Evolutionary conservation across 225 moss, liverwort and hornwort species (phyloP), one percentile per base, ranked within the genome.

Genomic region (Pleurozium schreberi): DNA sequence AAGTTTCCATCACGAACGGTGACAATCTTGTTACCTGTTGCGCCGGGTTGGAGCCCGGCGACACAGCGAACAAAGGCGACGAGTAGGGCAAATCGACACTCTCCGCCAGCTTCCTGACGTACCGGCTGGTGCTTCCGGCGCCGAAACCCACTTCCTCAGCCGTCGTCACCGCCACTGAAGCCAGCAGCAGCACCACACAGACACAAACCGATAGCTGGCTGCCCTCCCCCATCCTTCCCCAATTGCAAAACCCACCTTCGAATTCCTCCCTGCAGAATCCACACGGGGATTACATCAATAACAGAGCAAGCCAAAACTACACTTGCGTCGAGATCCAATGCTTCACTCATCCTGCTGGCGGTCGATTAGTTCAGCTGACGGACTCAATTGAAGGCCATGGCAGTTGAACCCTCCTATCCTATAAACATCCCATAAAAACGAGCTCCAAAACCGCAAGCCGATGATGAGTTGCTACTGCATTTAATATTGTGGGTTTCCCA

Each of bases 111-210:
- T 92, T 89, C 50, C 98, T 93, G 89, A 93, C 58, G 85, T 87
- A 99, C 10, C 86, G 93, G 84, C 97, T 96, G 52, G 97, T 97
- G 74, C 77, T 91, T 8, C 98, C 97, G 17, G 91, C 90, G 15
- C 58, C 59, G 85, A 71, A 71, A 18, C 13, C 57, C 34, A 42
- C 71, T 31, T 68, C 85, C 38, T 60, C 88, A 31, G 55, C 68
- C 60, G 73, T 28, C 33, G 84, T 68, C 55, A 88, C 40, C 40
- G 28, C 38, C 62, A 65, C 7, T 18, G 68, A 47, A 33, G 55
- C 34, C 80, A 81, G 33, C 85, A 79, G 73, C 76, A 78, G 40
- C 84, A n/a, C 20, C 87, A 36, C 42, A 19, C 45, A 60, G 11
- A 69, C 47, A 27, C 28, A 16, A 77, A 79, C 52, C 89, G 81